Evolutionary conservation across 2,329 filamentous ascomycete genomes (phyloP).

Genomic region (Drechslerella coelobrocha): DNA sequence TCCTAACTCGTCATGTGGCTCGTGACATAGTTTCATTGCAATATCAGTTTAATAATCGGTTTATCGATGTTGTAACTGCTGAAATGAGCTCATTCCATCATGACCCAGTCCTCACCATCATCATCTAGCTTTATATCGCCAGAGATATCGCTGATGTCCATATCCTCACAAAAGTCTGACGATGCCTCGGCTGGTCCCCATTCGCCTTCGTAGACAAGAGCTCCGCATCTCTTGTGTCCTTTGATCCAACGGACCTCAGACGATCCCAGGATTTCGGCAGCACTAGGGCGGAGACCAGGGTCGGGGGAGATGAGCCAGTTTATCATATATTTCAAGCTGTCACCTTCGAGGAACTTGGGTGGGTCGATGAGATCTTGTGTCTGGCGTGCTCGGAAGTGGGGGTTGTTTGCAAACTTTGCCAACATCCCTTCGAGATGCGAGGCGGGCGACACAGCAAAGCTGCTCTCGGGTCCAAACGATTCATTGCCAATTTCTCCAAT

Average conservation of each 20-base stretch:
- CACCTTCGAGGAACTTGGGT: slow-evolving; percentile 87
- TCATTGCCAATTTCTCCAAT: slow-evolving; percentile 54
- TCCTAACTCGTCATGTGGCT: slow-evolving; percentile 22
- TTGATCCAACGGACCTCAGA: slow-evolving; percentile 82
- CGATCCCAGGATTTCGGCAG: slow-evolving; percentile 74
- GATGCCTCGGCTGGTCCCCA: slow-evolving; percentile 81
- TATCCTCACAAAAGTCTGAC: slow-evolving; percentile 68
- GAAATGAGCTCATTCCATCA: slow-evolving; percentile 41
- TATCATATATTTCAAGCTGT: slow-evolving; percentile 83
- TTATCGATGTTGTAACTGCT: slow-evolving; percentile 7
- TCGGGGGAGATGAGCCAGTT: slow-evolving; percentile 84
- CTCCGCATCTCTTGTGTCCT: slow-evolving; percentile 77
- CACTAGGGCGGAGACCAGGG: slow-evolving; percentile 74
- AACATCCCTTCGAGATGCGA: slow-evolving; percentile 38
- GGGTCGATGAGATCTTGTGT: slow-evolving; percentile 70
- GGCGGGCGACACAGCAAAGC: slow-evolving; percentile 26
- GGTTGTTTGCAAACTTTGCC: slow-evolving; percentile 40
- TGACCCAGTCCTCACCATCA: slow-evolving; percentile 44
- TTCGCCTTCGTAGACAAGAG: slow-evolving; percentile 94
- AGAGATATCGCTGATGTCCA: slow-evolving; percentile 63
- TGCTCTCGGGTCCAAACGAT: slow-evolving; percentile 35
- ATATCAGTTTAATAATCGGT: slow-evolving; percentile 4
- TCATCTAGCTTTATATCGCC: slow-evolving; percentile 25
- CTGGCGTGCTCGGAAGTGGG: slow-evolving; percentile 52
- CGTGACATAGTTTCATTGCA: slow-evolving; percentile 26